A percentile compares a stretch with the other conserved stretches of the same genome.
phyloP scores from a whole-genome alignment of 768 basidiomycete species.

The Pulveroboletus sp. region DNA sequence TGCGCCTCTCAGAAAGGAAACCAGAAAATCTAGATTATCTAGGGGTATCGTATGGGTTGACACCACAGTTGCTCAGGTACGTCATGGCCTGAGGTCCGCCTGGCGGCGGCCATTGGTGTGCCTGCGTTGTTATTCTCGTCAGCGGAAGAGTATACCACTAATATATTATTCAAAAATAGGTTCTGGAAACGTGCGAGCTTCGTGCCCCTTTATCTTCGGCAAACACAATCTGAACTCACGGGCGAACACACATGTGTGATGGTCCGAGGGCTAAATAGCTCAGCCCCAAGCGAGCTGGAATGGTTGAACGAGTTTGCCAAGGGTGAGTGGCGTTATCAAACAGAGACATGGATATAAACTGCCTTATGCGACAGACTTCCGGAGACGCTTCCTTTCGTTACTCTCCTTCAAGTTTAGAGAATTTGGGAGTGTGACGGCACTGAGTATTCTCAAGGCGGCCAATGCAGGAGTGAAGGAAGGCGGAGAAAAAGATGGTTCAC shows the following conservation, averaged over 20 bases:
- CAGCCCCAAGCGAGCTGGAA: conserved; percentile 55
- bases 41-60: conserved; percentile 95
- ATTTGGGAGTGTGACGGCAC: conserved; percentile 81
- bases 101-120: not conserved
- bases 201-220: conserved; percentile 88
- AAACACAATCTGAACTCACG: conserved; percentile 91
- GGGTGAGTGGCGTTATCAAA: conserved; percentile 41
- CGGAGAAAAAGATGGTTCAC: conserved; percentile 35
- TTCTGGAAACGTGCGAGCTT: conserved; percentile 98
- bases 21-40: conserved; percentile 92
- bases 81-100: conserved; percentile 5
- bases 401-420: conserved; percentile 95
- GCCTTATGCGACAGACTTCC: conserved; percentile 66
- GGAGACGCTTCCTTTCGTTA: conserved; percentile 82
- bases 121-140: too few relatives aligned
- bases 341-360: not conserved
- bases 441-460: conserved; percentile 87
- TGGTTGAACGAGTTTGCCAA: conserved; percentile 91
- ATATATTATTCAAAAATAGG: conserved; percentile 30
- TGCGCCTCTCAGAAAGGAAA: conserved; percentile 83
- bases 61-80: conserved; percentile 75
- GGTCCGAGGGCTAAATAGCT: conserved; percentile 81
- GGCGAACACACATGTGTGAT: conserved; percentile 97
- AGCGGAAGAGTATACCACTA: not conserved
- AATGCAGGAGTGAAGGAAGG: conserved; percentile 55